Evolutionary conservation across 78 protist genomes (phyloP).

Genomic region (Diacronema lutheri): DNA sequence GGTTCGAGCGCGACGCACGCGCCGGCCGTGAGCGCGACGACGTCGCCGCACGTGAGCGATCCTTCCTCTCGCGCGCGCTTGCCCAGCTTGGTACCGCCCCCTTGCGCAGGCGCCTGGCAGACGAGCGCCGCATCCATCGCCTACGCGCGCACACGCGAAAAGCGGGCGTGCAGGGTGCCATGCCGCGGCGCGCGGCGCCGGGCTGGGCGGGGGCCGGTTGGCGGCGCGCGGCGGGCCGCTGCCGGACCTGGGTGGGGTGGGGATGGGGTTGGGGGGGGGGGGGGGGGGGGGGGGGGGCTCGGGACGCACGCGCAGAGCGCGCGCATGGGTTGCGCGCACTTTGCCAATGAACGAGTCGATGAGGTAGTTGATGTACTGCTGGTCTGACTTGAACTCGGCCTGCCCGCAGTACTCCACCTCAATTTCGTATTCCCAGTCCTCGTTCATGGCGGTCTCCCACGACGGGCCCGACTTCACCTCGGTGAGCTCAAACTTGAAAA

Average conservation of each 20-base stretch:
- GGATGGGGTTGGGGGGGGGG: neutral
- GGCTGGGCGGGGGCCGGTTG: neutral
- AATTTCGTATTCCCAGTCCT: neutral
- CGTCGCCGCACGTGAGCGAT: neutral
- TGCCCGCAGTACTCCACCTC: slow-evolving; percentile 11
- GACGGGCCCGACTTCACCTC: neutral
- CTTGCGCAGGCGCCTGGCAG: too few species aligned
- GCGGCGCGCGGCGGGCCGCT: neutral
- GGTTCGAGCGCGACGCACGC: neutral
- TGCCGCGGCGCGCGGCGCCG: neutral
- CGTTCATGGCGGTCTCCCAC: neutral
- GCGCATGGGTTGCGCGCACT: neutral
- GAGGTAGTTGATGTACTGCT: neutral
- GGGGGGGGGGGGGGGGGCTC: too few species aligned
- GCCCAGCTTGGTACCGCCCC: too few species aligned
- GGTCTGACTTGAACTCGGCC: neutral
- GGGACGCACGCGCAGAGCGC: neutral
- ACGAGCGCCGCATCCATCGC: too few species aligned
- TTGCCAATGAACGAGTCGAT: neutral
- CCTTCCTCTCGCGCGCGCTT: too few species aligned
- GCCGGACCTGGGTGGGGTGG: neutral
- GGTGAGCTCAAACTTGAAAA: slow-evolving; percentile 2
- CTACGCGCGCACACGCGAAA: too few species aligned
- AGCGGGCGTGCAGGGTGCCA: too few species aligned
- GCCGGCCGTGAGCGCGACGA: neutral